These are phyloP conservation scores for Tolypocladium ovalisporum DNA, from an alignment of 2,329 filamentous ascomycete species.

Conservation along the genomic window DNA sequence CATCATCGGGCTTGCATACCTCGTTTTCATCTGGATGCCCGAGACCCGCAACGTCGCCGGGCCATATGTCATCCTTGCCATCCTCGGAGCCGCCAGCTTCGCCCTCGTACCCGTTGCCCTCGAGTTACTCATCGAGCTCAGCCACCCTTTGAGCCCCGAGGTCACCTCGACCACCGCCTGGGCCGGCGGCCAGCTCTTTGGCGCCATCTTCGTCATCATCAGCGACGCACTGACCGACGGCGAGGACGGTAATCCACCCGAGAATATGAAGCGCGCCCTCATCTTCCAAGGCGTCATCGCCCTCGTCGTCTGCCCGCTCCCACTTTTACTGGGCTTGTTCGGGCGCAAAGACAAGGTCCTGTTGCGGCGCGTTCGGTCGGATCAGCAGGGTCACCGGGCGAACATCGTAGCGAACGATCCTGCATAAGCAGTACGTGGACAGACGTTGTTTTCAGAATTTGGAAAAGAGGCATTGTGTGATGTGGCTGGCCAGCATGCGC, in stretches of 20 bases:
- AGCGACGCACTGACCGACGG: slow-evolving; percentile 62
- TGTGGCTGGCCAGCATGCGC: background rate
- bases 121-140: slow-evolving; percentile 80
- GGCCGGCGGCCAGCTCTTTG: slow-evolving; percentile 76
- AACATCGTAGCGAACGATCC: background rate
- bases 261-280: slow-evolving; percentile 64
- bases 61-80: slow-evolving; percentile 62
- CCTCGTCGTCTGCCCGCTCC: slow-evolving; percentile 52
- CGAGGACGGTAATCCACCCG: slow-evolving; percentile 42
- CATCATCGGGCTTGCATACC: slow-evolving; percentile 60
- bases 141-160: slow-evolving; percentile 78
- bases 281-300: slow-evolving; percentile 71
- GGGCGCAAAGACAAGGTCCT: slow-evolving; percentile 43
- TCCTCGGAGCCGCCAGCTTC: slow-evolving; percentile 75
- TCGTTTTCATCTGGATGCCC: slow-evolving; percentile 71
- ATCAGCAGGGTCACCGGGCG: slow-evolving; percentile 15
- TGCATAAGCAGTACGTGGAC: background rate
- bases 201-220: slow-evolving; percentile 73
- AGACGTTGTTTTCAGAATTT: too few relatives aligned
- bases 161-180: slow-evolving; percentile 76
- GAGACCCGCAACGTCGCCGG: slow-evolving; percentile 49
- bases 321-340: slow-evolving; percentile 59
- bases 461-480: background rate
- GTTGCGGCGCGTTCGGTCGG: slow-evolving; percentile 38
- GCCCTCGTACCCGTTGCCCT: slow-evolving; percentile 72